These are phyloP conservation scores for Hansenula lynferdii DNA, from an alignment of 1,139 yeast species.

Conservation along the genomic window DNA sequence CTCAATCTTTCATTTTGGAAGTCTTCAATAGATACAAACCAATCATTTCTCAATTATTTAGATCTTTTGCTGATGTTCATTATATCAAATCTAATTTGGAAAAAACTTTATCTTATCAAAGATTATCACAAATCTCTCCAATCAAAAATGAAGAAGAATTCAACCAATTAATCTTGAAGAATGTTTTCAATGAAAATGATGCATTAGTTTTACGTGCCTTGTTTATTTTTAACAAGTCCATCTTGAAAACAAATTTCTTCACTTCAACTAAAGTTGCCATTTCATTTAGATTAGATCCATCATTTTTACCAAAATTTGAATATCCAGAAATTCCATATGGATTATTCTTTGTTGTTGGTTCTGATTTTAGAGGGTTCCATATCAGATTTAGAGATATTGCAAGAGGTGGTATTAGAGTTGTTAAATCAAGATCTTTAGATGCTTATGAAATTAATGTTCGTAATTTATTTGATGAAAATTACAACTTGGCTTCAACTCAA, in stretches of 20 bases:
- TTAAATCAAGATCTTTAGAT: constrained; percentile 79
- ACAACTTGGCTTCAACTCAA: constrained; percentile 93
- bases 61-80: constrained; percentile 89
- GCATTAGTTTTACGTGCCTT: constrained; percentile 78
- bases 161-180: constrained; percentile 58
- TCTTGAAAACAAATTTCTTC: constrained; percentile 91
- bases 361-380: constrained; percentile 97
- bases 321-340: constrained; percentile 94
- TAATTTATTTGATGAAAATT: constrained; percentile 92
- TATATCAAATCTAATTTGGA: constrained; percentile 56
- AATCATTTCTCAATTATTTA: constrained; percentile 77
- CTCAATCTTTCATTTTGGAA: constrained; percentile 78
- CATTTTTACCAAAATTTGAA: constrained; percentile 77
- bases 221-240: constrained; percentile 77
- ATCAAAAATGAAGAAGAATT: constrained; percentile 76
- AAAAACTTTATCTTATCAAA: constrained; percentile 85
- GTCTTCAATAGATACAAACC: constrained; percentile 68
- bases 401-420: constrained; percentile 97
- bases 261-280: constrained; percentile 93
- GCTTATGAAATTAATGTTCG: constrained; percentile 84
- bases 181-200: constrained; percentile 77
- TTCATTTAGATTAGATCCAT: constrained; percentile 85
- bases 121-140: constrained; percentile 72
- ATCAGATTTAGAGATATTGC: constrained; percentile 96
- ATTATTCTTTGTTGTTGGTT: constrained; percentile 93